These are phyloP conservation scores for Tagetes patula DNA, from an alignment of 129 eudicot species.

Conservation along the genomic window DNA sequence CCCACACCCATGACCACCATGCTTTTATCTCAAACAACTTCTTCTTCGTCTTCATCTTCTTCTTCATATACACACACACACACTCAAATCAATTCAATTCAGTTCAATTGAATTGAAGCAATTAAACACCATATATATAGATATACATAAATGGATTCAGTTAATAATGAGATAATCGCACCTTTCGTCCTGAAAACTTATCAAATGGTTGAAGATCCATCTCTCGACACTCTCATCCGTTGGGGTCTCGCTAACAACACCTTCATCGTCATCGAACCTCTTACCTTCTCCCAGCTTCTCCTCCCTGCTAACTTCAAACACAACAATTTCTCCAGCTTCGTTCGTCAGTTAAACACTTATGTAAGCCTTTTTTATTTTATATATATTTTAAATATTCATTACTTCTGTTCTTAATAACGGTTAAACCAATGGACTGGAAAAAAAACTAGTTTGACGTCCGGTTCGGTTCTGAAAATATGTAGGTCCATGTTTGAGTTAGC, in stretches of 20 bases:
- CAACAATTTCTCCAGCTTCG: conserved; percentile 70
- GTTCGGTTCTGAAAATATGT: too few species aligned
- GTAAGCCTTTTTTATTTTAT: conserved; percentile 24
- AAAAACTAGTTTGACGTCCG: too few species aligned
- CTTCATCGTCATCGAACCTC: conserved; percentile 66
- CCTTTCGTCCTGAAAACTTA: conserved; percentile 83
- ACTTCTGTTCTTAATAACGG: too few species aligned
- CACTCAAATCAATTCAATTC: conserved; percentile 31
- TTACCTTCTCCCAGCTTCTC: conserved; percentile 55
- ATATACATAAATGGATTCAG: conserved; percentile 27
- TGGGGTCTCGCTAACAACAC: conserved; percentile 72
- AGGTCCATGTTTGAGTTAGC: too few species aligned
- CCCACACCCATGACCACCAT: conserved; percentile 13
- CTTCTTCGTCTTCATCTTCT: background rate
- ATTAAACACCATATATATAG: too few species aligned
- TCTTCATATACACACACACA: background rate
- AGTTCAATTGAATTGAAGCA: too few species aligned
- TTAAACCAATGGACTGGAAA: too few species aligned
- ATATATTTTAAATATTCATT: too few species aligned
- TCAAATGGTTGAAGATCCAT: conserved; percentile 75
- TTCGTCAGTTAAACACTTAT: conserved; percentile 78
- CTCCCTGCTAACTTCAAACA: conserved; percentile 72
- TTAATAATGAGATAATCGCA: conserved; percentile 37
- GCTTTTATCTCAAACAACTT: conserved; percentile 2
- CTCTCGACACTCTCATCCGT: conserved; percentile 45